Evolutionary conservation across 495 filamentous ascomycete species (phyloP).

Genomic region (Penicillium coprophilum): DNA sequence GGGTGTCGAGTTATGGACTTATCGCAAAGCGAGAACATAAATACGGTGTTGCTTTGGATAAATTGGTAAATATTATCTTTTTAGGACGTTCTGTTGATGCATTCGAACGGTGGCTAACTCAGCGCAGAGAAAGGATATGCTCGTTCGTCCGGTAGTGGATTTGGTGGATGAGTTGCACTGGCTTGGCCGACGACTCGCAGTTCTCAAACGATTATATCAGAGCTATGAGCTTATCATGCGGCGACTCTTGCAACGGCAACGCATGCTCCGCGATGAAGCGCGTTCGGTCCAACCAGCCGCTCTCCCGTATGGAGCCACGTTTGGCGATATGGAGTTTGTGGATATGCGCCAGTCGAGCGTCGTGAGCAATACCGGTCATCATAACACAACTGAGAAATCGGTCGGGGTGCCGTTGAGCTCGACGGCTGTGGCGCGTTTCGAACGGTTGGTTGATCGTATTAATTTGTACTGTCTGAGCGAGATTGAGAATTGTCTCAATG

Average conservation of each 20-base stretch:
- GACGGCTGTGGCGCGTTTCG: slow-evolving; percentile 70
- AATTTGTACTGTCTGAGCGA: slow-evolving; percentile 77
- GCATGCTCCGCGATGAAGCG: slow-evolving; percentile 41
- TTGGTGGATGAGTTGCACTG: slow-evolving; percentile 72
- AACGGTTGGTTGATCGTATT: slow-evolving; percentile 72
- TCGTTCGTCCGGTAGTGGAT: slow-evolving; percentile 55
- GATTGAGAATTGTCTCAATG: slow-evolving; percentile 73
- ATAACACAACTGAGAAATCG: slow-evolving; percentile 27
- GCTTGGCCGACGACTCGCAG: slow-evolving; percentile 64
- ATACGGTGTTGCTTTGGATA: slow-evolving; percentile 57
- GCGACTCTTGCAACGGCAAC: slow-evolving; percentile 61
- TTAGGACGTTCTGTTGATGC: neutral
- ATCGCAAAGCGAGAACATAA: slow-evolving; percentile 60
- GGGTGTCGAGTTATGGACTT: slow-evolving; percentile 66
- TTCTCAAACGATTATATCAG: slow-evolving; percentile 73
- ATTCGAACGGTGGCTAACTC: slow-evolving; percentile 3
- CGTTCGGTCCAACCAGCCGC: slow-evolving; percentile 23
- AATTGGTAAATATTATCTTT: slow-evolving; percentile 47
- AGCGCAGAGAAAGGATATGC: slow-evolving; percentile 56
- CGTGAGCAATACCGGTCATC: slow-evolving; percentile 25
- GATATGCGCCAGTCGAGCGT: slow-evolving; percentile 33
- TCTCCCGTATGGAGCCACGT: slow-evolving; percentile 25
- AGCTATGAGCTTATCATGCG: slow-evolving; percentile 77
- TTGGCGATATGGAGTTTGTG: slow-evolving; percentile 30
- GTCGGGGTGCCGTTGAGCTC: slow-evolving; percentile 61